A percentile compares a stretch with the other conserved stretches of the same genome.
phyloP scores from a whole-genome alignment of 1,284 basidiomycete genomes.

The Erythrobasidium hasegawianum region DNA sequence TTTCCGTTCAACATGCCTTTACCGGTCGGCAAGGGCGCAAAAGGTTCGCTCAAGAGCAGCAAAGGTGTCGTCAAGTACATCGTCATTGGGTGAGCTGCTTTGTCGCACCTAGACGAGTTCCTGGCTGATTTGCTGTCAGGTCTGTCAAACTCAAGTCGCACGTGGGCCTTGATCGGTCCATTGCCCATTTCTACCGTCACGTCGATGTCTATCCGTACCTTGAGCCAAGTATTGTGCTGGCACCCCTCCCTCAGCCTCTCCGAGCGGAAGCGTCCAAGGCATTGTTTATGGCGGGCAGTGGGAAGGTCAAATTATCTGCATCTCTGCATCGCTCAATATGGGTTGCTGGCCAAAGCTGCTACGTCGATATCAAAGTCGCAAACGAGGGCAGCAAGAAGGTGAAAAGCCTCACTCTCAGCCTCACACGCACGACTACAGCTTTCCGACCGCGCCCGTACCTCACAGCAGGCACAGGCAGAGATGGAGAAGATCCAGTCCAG shows the following conservation, averaged over 20 bases:
- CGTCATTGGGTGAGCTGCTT: constrained; percentile 64
- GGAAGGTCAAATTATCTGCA: constrained; percentile 69
- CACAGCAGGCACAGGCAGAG: constrained; percentile 46
- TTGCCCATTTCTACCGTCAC: constrained; percentile 87
- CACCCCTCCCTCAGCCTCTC: constrained; percentile 61
- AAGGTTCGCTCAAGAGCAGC: constrained; percentile 62
- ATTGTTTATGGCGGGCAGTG: constrained; percentile 61
- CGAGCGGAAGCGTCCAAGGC: constrained; percentile 60
- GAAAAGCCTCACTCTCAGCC: constrained; percentile 63
- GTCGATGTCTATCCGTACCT: constrained; percentile 79
- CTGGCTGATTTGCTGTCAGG: too few relatives aligned
- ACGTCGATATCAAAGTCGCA: constrained; percentile 64
- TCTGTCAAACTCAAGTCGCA: constrained; percentile 77
- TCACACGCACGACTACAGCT: constrained; percentile 68
- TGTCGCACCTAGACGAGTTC: too few relatives aligned
- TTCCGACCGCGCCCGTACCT: constrained; percentile 60
- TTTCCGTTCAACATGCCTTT: constrained; percentile 77
- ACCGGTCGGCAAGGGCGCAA: constrained; percentile 64
- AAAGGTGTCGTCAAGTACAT: constrained; percentile 75
- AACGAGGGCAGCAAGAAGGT: constrained; percentile 71
- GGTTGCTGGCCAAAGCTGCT: constrained; percentile 80
- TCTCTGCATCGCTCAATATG: constrained; percentile 71
- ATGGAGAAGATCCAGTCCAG: constrained; percentile 41
- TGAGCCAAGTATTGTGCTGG: constrained; percentile 63
- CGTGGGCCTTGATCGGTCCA: constrained; percentile 60